Evolutionary conservation across 306 rosid species (phyloP), one percentile per base, ranked within the genome.

Genomic region (Ceratonia siliqua): DNA sequence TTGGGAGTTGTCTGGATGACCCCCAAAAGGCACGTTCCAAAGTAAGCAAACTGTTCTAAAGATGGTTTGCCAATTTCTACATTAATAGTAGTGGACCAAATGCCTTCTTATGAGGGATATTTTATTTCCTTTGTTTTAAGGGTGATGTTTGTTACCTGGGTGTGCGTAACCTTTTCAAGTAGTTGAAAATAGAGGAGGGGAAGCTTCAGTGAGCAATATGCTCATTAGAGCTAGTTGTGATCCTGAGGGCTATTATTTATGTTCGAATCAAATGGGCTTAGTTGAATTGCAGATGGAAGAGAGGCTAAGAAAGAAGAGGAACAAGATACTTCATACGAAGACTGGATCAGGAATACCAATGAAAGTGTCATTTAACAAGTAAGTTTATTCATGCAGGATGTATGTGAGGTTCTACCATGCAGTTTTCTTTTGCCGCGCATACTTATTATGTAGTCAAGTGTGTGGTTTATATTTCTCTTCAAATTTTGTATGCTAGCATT

Each of bases 291-390:
- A 94, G 98, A 85, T 94, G 88, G 91, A 94, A 74, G 97, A 88
- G 22, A 89, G 98, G 91, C 54, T 94, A 52, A 87, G 89, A 82
- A 91, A 81, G 83, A 94, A 94, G 63, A 87, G 97, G 89, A 87
- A 82, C 77, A 89, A 87, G 78, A 87, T 94, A 70, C 78, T 94
- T 82, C 98, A 94, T 58, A 58, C 96, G 50, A 94, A 94, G 82
- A 88, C 92, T 25, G 98, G 98, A 63, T 89, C 98, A 43, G 88
- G 80, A 41, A 46, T 63, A 68, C 90, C 94, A 38, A 79, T 91
- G 88, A 88, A 80, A 71, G 96, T 94, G 45, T 78, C 83, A 50
- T 86, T 91, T 88, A 88, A 89, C 79, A 85, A 89, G 98, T 94
- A 82, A 79, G 92, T 75, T 79, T 30, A 64, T 82, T 32, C 12